A percentile compares a stretch with the other conserved stretches of the same genome.
phyloP scores from a whole-genome alignment of 768 basidiomycete genomes.

The Mycena alexandri region DNA sequence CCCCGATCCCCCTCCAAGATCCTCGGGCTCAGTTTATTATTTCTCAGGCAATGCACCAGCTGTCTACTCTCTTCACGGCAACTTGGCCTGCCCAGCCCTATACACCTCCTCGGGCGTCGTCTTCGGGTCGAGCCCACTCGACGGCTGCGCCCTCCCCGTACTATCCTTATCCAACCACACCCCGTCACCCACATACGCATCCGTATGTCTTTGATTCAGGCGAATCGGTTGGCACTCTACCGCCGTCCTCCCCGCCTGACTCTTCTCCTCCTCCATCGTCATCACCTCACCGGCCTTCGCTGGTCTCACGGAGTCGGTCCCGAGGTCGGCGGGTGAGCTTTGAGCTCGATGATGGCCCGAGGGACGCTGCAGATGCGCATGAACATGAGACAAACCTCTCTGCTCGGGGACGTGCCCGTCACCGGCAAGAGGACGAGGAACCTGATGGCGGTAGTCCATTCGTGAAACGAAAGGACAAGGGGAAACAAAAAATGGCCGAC shows the following conservation, averaged over 20 bases:
- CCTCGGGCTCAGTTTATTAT: slow-evolving; percentile 58
- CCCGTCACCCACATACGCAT: slow-evolving; percentile 53
- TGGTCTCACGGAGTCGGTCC: slow-evolving; percentile 65
- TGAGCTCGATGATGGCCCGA: slow-evolving; percentile 50
- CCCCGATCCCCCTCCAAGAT: slow-evolving; percentile 51
- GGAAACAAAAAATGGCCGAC: slow-evolving; percentile 16
- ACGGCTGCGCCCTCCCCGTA: slow-evolving; percentile 28
- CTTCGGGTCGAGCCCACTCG: slow-evolving; percentile 23
- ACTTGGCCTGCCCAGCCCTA: slow-evolving; percentile 42
- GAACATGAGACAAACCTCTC: not conserved
- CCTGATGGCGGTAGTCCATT: not conserved
- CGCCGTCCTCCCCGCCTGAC: slow-evolving; percentile 64
- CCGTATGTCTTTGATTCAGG: slow-evolving; percentile 59
- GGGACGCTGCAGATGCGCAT: not conserved
- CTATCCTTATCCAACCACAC: slow-evolving; percentile 51
- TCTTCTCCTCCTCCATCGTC: slow-evolving; percentile 59
- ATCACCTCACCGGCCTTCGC: slow-evolving; percentile 51
- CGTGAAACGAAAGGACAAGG: slow-evolving; percentile 20
- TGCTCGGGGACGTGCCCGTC: not conserved
- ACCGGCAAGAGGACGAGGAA: not conserved
- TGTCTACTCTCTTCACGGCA: slow-evolving; percentile 48
- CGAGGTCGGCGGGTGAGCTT: slow-evolving; percentile 72
- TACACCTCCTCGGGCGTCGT: slow-evolving; percentile 40
- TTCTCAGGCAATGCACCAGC: slow-evolving; percentile 59
- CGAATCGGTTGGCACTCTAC: slow-evolving; percentile 60